A percentile compares a stretch with the other conserved stretches of the same genome.
These are phyloP conservation scores for Prunus dulcis DNA, from an alignment of 306 rosid species.

Conservation along the genomic window DNA sequence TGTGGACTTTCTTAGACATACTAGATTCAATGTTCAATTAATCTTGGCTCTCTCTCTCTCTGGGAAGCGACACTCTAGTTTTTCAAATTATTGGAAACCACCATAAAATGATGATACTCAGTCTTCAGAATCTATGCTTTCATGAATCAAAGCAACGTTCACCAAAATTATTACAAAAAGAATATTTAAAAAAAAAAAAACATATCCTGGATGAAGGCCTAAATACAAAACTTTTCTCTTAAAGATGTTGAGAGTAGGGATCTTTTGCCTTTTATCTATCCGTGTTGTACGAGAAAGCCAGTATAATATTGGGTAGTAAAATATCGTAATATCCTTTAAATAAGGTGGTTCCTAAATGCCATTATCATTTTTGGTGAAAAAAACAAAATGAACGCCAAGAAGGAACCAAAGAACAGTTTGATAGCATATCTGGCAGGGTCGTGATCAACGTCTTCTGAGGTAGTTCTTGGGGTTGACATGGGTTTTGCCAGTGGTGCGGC, in stretches of 20 bases:
- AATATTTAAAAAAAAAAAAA: background rate
- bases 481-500: slow-evolving; percentile 89
- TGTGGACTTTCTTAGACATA: background rate
- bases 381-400: slow-evolving; percentile 64
- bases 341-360: slow-evolving; percentile 55
- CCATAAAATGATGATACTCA: background rate
- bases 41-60: no score
- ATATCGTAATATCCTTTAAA: slow-evolving; percentile 22
- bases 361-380: slow-evolving; percentile 64
- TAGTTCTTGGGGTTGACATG: slow-evolving; percentile 38
- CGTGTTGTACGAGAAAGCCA: background rate
- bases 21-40: no score
- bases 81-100: background rate
- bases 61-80: no score
- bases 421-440: slow-evolving; percentile 49
- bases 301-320: background rate
- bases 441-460: slow-evolving; percentile 43
- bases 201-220: background rate
- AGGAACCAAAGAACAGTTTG: slow-evolving; percentile 76
- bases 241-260: background rate
- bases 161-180: background rate
- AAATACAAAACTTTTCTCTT: background rate
- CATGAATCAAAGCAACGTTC: background rate
- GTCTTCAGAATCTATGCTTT: background rate
- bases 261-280: background rate